Base-by-base conservation (phyloP, 352 stramenopile species). In the Peronospora belbahrii region DNA sequence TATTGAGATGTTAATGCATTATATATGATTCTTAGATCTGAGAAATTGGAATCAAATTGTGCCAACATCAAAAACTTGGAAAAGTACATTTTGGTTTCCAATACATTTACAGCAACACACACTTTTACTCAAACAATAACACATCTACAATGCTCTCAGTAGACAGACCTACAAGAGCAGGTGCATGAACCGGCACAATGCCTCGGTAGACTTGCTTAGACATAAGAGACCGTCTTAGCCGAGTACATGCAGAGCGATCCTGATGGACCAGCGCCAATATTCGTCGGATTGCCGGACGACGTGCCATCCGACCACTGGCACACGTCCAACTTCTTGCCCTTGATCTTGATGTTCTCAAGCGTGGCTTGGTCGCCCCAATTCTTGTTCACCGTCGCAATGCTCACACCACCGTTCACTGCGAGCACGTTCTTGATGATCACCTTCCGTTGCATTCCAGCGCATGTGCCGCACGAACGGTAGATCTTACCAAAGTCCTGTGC, bases 181-280 rank as follows among this genome's bases (percentile, higher is more conserved):
- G n/a, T n/a, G n/a, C n/a, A n/a, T n/a, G n/a, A n/a, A n/a, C n/a
- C n/a, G n/a, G n/a, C n/a, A n/a, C n/a, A n/a, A n/a, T n/a, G n/a
- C n/a, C n/a, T n/a, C n/a, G n/a, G n/a, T n/a, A n/a, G n/a, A n/a
- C n/a, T n/a, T n/a, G n/a, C n/a, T n/a, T 49, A 52, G 1, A 31
- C 47, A 36, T 56, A 62, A 7, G 46, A 36, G 32, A 64, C 18
- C 20, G 49, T 52, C 48, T 34, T 55, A 14, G 55, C 50, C 17
- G 55, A 59, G 49, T 64, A 64, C 42, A 52, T 20, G 44, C 55
- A 64, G 48, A 64, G 55, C 33, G 42, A 48, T 8, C 55, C 55
- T 30, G 43, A 64, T 9, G 44, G 43, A 50, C 55, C 55, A 8
- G 38, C 44, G 2, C 55, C 48, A 33, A 45, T 15, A 35, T 51